Evolutionary conservation across 2,329 filamentous ascomycete genomes (phyloP).

Genomic region (Pseudogymnoascus destructans): DNA sequence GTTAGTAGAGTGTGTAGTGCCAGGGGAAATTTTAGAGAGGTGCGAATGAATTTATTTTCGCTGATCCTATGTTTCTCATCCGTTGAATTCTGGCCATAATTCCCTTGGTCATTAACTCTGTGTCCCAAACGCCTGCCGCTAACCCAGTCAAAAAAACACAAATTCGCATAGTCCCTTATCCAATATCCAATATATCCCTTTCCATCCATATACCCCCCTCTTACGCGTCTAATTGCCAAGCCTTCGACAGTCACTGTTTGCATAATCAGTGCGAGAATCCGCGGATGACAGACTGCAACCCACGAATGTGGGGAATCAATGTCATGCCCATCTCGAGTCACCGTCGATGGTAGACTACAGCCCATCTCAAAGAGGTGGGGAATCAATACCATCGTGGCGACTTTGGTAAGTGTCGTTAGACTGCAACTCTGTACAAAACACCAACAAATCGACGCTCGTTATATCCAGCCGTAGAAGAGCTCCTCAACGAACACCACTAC

Average conservation of each 20-base stretch:
- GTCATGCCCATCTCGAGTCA: not conserved
- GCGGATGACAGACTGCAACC: not conserved
- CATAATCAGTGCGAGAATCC: not conserved
- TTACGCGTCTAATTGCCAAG: not conserved
- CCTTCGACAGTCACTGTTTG: not conserved
- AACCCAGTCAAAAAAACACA: slow-evolving; percentile 3
- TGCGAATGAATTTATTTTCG: not conserved
- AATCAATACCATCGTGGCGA: not conserved
- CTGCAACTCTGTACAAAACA: not conserved
- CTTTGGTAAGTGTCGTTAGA: not conserved
- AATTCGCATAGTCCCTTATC: not conserved
- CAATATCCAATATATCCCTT: not conserved
- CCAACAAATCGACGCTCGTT: not conserved
- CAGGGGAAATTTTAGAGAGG: not conserved
- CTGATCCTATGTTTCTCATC: not conserved
- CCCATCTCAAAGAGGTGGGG: not conserved
- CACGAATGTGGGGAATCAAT: not conserved
- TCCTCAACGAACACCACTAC: not conserved
- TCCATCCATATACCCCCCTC: not conserved
- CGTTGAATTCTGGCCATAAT: not conserved
- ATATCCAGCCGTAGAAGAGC: not conserved
- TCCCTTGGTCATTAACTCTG: not conserved
- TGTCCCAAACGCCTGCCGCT: not conserved
- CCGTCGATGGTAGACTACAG: not conserved
- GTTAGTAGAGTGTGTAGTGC: not conserved